A percentile compares a stretch with the other conserved stretches of the same genome.
Evolutionary conservation across 192 early-diverging fungal species (phyloP).

Genomic region (Coemansia reversa): DNA sequence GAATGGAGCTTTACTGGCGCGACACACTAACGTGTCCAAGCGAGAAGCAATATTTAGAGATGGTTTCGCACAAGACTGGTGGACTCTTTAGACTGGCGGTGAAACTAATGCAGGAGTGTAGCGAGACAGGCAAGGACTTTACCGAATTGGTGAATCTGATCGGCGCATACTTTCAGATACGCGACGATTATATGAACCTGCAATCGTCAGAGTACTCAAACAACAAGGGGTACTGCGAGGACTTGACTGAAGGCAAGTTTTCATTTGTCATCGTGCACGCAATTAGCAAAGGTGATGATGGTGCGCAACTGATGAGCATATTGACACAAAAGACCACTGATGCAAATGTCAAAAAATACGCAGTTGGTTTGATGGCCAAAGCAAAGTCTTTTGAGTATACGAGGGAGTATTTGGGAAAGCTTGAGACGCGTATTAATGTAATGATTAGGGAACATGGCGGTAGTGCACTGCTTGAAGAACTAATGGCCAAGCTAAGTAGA

Average conservation of each 20-base stretch:
- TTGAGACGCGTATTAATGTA: constrained; percentile 64
- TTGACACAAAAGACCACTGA: constrained; percentile 82
- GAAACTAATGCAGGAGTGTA: constrained; percentile 86
- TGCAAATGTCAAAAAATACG: constrained; percentile 83
- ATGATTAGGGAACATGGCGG: constrained; percentile 77
- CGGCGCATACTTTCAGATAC: constrained; percentile 94
- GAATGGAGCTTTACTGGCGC: constrained; percentile 96
- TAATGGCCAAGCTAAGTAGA: constrained; percentile 52
- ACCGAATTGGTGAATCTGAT: constrained; percentile 79
- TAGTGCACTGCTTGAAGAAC: constrained; percentile 62
- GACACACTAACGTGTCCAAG: constrained; percentile 88
- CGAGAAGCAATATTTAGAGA: constrained; percentile 89
- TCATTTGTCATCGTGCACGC: constrained; percentile 93
- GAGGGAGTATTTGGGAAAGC: constrained; percentile 56
- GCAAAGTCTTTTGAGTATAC: constrained; percentile 83
- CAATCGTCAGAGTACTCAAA: constrained; percentile 82
- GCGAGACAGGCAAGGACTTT: constrained; percentile 62
- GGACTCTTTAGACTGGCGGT: constrained; percentile 93
- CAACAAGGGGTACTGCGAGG: constrained; percentile 98
- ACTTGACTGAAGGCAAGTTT: constrained; percentile 98
- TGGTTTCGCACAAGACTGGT: constrained; percentile 98
- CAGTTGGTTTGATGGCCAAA: constrained; percentile 76
- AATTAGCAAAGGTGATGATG: constrained; percentile 58
- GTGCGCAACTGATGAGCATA: constrained; percentile 78
- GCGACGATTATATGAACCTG: constrained; percentile 97